Conservation (phyloP, 2,329 filamentous ascomycete species). For the Diaporthe velutina region DNA sequence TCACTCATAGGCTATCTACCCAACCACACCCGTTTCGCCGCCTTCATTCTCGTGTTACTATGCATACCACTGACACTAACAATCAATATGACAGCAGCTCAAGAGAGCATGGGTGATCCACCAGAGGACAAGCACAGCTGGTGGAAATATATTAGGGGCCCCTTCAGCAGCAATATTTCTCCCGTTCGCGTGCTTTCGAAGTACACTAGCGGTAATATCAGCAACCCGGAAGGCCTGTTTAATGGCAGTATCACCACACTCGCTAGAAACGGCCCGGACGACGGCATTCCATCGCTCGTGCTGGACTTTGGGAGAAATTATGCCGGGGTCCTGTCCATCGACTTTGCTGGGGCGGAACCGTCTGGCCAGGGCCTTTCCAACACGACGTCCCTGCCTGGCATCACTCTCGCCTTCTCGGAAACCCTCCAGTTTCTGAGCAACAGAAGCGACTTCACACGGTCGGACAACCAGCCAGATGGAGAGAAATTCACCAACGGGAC, state of each 20-base stretch:
- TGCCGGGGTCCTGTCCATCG: constrained; percentile 57
- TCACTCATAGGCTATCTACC: too few relatives aligned
- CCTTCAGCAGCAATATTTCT: constrained; percentile 28
- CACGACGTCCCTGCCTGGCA: constrained; percentile 50
- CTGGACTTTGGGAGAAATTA: constrained; percentile 65
- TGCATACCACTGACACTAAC: constrained; percentile 20
- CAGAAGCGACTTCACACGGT: constrained; percentile 62
- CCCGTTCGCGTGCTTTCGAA: constrained; percentile 35
- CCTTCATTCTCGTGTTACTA: neutral
- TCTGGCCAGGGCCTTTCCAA: constrained; percentile 40
- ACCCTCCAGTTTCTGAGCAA: constrained; percentile 58
- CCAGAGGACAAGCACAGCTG: constrained; percentile 26
- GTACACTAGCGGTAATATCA: constrained; percentile 53
- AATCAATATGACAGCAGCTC: neutral
- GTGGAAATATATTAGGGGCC: constrained; percentile 40
- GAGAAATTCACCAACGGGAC: constrained; percentile 57
- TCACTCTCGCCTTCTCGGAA: constrained; percentile 64
- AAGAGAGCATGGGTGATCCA: neutral
- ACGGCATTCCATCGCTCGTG: constrained; percentile 53
- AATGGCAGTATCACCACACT: constrained; percentile 49
- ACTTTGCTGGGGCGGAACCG: constrained; percentile 53
- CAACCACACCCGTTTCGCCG: neutral
- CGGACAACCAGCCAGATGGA: constrained; percentile 54
- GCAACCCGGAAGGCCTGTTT: constrained; percentile 52
- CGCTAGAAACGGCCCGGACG: constrained; percentile 40